Evolutionary conservation across 2,329 filamentous ascomycete species (phyloP).

Genomic region (Penicillium fuscoglaucum): DNA sequence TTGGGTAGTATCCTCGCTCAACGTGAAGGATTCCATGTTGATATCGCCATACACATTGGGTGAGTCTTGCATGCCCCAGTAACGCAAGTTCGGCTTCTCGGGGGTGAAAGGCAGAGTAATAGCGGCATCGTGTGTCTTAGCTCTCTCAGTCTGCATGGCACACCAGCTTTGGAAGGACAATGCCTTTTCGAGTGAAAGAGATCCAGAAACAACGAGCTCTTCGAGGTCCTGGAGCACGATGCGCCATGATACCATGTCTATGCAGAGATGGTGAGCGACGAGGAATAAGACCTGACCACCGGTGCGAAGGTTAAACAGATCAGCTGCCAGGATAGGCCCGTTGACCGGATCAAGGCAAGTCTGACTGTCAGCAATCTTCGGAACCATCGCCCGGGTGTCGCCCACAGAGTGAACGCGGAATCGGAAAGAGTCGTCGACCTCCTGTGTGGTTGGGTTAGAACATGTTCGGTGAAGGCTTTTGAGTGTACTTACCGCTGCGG

Average conservation of each 20-base stretch:
- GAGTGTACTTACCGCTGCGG: conserved; percentile 23
- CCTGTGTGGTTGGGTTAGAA: conserved; percentile 25
- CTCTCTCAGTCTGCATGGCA: conserved; percentile 33
- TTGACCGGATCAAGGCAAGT: conserved; percentile 34
- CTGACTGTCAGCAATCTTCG: conserved; percentile 34
- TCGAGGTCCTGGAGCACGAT: conserved; percentile 40
- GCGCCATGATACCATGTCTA: conserved; percentile 39
- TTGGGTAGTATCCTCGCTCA: conserved; percentile 35
- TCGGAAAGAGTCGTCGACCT: conserved; percentile 34
- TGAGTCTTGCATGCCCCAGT: conserved; percentile 39
- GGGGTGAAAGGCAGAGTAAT: conserved; percentile 30
- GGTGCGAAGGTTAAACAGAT: conserved; percentile 40
- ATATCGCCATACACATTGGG: conserved; percentile 39
- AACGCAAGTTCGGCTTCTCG: conserved; percentile 34
- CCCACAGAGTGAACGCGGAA: conserved; percentile 32
- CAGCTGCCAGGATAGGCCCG: conserved; percentile 40
- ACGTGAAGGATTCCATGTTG: conserved; percentile 36
- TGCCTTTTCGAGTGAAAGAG: conserved; percentile 35
- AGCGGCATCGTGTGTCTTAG: conserved; percentile 19
- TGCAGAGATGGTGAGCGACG: conserved; percentile 31
- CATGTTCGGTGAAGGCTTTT: background rate
- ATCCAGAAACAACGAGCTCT: conserved; percentile 36
- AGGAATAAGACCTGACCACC: conserved; percentile 35
- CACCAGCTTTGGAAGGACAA: conserved; percentile 45
- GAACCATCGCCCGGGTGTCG: conserved; percentile 26